These are phyloP conservation scores for Ustilago esculenta DNA, from an alignment of 1,284 basidiomycete genomes.

Conservation along the genomic window DNA sequence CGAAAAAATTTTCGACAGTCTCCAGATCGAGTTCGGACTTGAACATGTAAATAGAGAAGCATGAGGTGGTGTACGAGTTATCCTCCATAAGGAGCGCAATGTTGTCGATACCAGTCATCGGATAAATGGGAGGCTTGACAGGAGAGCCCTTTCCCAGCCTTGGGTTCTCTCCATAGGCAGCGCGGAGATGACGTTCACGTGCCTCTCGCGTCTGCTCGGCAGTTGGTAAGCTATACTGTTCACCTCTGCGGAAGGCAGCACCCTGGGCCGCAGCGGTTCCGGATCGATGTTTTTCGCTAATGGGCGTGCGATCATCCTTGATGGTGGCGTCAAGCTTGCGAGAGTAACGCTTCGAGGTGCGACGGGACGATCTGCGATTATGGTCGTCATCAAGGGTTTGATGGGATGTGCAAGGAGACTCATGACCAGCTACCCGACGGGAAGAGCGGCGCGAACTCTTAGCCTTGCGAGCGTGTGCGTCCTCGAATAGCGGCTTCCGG, in stretches of 20 bases:
- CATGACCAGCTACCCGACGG: conserved; percentile 12
- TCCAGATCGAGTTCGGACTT: conserved; percentile 58
- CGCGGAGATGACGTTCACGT: conserved; percentile 37
- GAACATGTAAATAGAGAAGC: conserved; percentile 67
- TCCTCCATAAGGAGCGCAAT: conserved; percentile 64
- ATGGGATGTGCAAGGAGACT: conserved; percentile 19
- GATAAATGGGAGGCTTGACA: conserved; percentile 49
- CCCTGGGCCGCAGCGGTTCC: conserved; percentile 45
- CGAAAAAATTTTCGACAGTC: conserved; percentile 63
- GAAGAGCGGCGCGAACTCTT: conserved; percentile 25
- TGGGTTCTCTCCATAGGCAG: conserved; percentile 35
- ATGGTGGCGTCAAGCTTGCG: not conserved
- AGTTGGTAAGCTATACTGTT: conserved; percentile 14
- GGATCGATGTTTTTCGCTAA: conserved; percentile 8
- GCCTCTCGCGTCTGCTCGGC: conserved; percentile 29
- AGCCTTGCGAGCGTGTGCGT: conserved; percentile 1
- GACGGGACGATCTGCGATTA: conserved; percentile 8
- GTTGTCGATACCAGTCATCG: conserved; percentile 65
- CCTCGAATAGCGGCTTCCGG: not conserved
- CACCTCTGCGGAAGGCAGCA: conserved; percentile 32
- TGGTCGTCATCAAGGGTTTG: conserved; percentile 8
- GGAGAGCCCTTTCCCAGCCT: conserved; percentile 46
- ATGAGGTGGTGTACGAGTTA: conserved; percentile 62
- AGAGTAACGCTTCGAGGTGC: conserved; percentile 16
- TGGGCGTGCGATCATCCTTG: not conserved